These are phyloP conservation scores for Mycena floridula DNA, from an alignment of 768 basidiomycete species.

Conservation along the genomic window DNA sequence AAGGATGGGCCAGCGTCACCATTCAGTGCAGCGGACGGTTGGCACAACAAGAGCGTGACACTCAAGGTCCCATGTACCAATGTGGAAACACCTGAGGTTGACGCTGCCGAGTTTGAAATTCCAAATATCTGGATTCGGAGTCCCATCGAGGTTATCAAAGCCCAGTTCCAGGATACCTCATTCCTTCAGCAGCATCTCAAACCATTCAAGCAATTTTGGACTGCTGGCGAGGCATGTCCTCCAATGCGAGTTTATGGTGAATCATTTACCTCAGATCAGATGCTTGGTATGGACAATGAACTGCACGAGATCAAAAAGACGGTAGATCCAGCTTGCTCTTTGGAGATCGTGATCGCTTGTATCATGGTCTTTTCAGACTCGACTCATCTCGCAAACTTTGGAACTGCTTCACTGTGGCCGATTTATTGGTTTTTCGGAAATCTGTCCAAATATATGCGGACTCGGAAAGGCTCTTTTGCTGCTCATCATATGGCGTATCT, in stretches of 20 bases:
- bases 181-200: conserved; percentile 1
- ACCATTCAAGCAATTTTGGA: conserved; percentile 7
- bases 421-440: no score
- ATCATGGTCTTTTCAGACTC: no score
- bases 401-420: no score
- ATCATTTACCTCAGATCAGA: not conserved
- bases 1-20: not conserved
- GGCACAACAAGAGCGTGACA: not conserved
- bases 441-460: no score
- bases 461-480: no score
- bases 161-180: not conserved
- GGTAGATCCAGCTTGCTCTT: no score
- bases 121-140: conserved; percentile 8
- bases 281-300: not conserved
- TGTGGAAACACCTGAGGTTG: conserved; percentile 7
- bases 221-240: not conserved
- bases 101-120: conserved; percentile 12
- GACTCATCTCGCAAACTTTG: no score
- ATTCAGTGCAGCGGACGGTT: not conserved
- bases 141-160: conserved; percentile 6
- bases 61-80: conserved; percentile 7
- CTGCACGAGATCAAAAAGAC: no score
- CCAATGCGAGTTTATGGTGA: not conserved
- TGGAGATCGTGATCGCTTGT: no score
- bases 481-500: no score